These are phyloP conservation scores for Polytrichum formosum DNA, from an alignment of 225 moss, liverwort and hornwort species.

Conservation along the genomic window DNA sequence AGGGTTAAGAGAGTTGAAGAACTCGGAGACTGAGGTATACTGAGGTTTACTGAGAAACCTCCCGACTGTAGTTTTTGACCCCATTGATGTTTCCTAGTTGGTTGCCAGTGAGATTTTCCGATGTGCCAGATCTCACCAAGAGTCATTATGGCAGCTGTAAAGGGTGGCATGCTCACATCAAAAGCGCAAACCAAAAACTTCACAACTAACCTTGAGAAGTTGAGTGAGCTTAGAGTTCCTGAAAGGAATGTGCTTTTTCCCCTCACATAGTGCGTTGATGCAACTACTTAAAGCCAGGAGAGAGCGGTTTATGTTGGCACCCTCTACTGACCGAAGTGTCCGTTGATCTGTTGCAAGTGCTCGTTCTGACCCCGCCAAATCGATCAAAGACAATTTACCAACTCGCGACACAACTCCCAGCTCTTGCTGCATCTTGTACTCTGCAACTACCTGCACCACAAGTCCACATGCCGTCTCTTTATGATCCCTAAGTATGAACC, in stretches of 20 bases:
- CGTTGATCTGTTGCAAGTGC: slow-evolving; percentile 50
- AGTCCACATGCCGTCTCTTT: too few species aligned
- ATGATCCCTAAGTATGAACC: too few species aligned
- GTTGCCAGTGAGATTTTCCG: too few species aligned
- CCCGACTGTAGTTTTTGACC: too few species aligned
- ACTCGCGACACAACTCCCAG: slow-evolving; percentile 18
- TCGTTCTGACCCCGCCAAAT: slow-evolving; percentile 61
- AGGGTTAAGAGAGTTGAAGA: too few species aligned
- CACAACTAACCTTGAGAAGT: slow-evolving; percentile 46
- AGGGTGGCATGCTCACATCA: too few species aligned
- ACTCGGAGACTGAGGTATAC: too few species aligned
- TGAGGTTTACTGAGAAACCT: too few species aligned
- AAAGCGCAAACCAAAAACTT: not conserved
- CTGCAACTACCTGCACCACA: slow-evolving; percentile 41
- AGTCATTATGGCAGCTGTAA: too few species aligned
- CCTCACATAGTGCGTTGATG: slow-evolving; percentile 62
- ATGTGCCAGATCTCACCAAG: too few species aligned
- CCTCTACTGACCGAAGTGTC: slow-evolving; percentile 52
- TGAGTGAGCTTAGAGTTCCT: slow-evolving; percentile 67
- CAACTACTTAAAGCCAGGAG: slow-evolving; percentile 62
- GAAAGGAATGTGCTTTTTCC: slow-evolving; percentile 63
- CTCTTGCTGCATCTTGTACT: slow-evolving; percentile 42
- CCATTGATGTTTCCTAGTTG: too few species aligned
- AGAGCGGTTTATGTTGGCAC: slow-evolving; percentile 61
- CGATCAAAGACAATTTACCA: slow-evolving; percentile 61